Conservation (phyloP, 2,329 filamentous ascomycete species). For the Trichoderma harzianum region DNA sequence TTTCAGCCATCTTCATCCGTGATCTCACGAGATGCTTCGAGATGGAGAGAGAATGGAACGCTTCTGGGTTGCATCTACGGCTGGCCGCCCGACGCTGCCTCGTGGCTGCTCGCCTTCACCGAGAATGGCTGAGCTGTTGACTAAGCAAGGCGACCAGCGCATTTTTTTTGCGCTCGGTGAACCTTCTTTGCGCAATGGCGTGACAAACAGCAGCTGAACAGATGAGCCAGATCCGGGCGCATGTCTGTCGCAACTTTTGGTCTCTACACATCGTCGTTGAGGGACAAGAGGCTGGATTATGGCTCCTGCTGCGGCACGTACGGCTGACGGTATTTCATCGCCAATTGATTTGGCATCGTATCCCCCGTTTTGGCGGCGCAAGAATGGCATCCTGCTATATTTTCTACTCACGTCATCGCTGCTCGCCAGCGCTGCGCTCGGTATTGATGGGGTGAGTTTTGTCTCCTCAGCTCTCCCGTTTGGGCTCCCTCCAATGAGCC, state of each 20-base stretch:
- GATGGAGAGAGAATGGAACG: neutral
- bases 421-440: slow-evolving; percentile 39
- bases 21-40: neutral
- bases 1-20: neutral
- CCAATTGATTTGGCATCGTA: slow-evolving; percentile 32
- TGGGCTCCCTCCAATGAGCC: neutral
- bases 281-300: slow-evolving; percentile 22
- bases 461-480: neutral
- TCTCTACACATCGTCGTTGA: neutral
- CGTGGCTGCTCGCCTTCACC: neutral
- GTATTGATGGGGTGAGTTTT: slow-evolving; percentile 39
- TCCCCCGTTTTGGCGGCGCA: slow-evolving; percentile 36
- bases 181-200: neutral
- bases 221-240: neutral
- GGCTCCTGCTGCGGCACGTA: slow-evolving; percentile 33
- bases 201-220: neutral
- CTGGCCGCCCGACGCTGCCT: neutral
- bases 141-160: slow-evolving; percentile 9
- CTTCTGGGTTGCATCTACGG: neutral
- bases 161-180: slow-evolving; percentile 15
- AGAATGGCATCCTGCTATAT: slow-evolving; percentile 42
- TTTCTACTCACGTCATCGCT: slow-evolving; percentile 43
- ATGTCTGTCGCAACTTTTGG: neutral
- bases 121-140: neutral
- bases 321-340: slow-evolving; percentile 30